Evolutionary conservation across 176 grass and related monocot species (phyloP), one percentile per base, ranked within the genome.

Genomic region (Aegilops bicornis): DNA sequence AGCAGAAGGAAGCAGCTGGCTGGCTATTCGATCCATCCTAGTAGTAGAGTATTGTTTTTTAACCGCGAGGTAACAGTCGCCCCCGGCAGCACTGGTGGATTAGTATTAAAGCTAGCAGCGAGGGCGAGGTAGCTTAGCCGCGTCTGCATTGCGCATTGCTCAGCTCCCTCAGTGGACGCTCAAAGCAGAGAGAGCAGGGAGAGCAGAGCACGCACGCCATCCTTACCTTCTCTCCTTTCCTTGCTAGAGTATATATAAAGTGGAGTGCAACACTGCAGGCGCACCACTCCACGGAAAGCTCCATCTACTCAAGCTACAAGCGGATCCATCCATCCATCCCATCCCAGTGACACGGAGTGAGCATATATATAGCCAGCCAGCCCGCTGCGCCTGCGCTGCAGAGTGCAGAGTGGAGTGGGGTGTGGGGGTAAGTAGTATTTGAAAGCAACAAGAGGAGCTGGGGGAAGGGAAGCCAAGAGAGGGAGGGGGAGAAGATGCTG

Each of bases 401-500:
- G 52, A 16, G 0, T 69, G 66, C 16, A 8, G 73, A 52, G 13
- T 8, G 16, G 25, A 76, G 30, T 2, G 54, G 54, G 19, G 54
- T 59, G 54, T 59, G 19, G 54, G 54, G 54, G 27, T 27, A 27
- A 27, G 2, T 20, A 8, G 11, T 58, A 58, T 59, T 59, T 8
- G 54, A 59, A 59, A 59, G 17, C 16, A 9, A 22, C 2, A 59
- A 54, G 50, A 54, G 50, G 50, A 54, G 50, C 30, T 31, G 30
- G 30, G 30, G 30, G 6, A 1, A 8, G 6, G 10, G 58, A 62
- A 9, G 45, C 16, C 23, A 47, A 17, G 3, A 12, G 56, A 1
- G 10, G 4, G 60, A 20, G 14, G 37, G 19, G 69, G 16, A 29
- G 67, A 79, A 80, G 85, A 91, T 91, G 89, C 82, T 91, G 37